Percentiles rank a stretch among this genome's conserved stretches.
phyloP scores from a whole-genome alignment of 805 yeast genomes.

The Candida chauliodis region DNA sequence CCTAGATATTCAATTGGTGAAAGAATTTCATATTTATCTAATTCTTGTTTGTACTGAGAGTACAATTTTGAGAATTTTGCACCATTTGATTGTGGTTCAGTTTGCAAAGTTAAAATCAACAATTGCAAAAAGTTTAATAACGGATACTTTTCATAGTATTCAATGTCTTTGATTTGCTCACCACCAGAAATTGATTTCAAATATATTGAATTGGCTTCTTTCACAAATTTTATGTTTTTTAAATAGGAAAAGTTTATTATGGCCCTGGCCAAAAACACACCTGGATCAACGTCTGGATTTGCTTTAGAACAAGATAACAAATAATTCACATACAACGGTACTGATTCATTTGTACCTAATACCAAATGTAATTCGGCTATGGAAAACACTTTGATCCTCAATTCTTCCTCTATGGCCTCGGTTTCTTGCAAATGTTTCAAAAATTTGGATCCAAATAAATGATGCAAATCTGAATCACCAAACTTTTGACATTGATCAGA shows the following conservation, averaged over 20 bases:
- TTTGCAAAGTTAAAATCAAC: conserved; percentile 54
- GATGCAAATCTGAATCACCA: conserved; percentile 77
- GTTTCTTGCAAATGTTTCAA: conserved; percentile 28
- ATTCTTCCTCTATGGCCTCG: conserved; percentile 10
- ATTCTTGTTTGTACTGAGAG: conserved; percentile 42
- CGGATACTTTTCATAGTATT: conserved; percentile 38
- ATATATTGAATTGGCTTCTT: conserved; percentile 25
- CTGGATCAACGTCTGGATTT: conserved; percentile 28
- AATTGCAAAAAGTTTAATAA: conserved; percentile 69
- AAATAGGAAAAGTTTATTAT: conserved; percentile 72
- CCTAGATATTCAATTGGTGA: conserved; percentile 58
- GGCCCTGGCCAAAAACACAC: conserved; percentile 48
- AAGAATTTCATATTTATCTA: conserved; percentile 32
- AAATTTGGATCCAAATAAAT: conserved; percentile 67
- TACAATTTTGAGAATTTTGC: conserved; percentile 50
- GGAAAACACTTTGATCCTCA: conserved; percentile 41
- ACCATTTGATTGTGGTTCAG: conserved; percentile 37
- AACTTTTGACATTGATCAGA: conserved; percentile 41
- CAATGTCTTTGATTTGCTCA: conserved; percentile 24
- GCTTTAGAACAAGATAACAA: conserved; percentile 40
- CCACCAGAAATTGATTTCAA: conserved; percentile 12
- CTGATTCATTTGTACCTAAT: conserved; percentile 57
- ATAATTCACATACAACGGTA: conserved; percentile 40
- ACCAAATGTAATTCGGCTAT: conserved; percentile 74
- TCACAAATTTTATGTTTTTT: conserved; percentile 61